A percentile compares a stretch with the other conserved stretches of the same genome.
These are phyloP conservation scores for Dioscorea cayenensis DNA, from an alignment of 116 monocot species.

Conservation along the genomic window DNA sequence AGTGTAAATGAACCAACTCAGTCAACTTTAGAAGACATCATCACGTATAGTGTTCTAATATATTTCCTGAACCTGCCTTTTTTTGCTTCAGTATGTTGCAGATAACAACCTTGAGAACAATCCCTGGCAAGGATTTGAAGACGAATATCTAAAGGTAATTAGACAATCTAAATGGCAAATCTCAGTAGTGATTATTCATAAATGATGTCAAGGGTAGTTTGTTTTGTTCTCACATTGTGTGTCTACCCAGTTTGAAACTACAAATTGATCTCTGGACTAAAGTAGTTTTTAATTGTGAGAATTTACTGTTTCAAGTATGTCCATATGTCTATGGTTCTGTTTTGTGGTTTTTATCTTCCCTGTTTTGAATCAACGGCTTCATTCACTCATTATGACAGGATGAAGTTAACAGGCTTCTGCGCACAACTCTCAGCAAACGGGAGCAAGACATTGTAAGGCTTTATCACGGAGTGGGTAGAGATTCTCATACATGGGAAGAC, in stretches of 20 bases:
- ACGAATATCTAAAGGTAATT: slow-evolving; percentile 71
- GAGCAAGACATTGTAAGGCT: slow-evolving; percentile 83
- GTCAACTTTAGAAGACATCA: neutral
- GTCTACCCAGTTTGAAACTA: too few species aligned
- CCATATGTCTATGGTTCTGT: too few species aligned
- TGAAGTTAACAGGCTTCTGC: slow-evolving; percentile 72
- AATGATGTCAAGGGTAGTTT: too few species aligned
- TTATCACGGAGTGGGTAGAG: slow-evolving; percentile 73
- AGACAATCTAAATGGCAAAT: neutral
- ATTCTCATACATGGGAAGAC: slow-evolving; percentile 87
- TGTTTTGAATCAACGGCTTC: neutral
- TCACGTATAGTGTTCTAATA: neutral
- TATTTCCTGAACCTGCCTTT: neutral
- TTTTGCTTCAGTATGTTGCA: slow-evolving; percentile 63
- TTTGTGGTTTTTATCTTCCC: neutral
- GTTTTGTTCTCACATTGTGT: too few species aligned
- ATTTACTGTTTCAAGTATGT: too few species aligned
- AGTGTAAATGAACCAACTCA: slow-evolving; percentile 45
- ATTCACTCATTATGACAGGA: slow-evolving; percentile 38
- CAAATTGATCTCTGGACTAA: neutral
- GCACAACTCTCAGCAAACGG: slow-evolving; percentile 50
- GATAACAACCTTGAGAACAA: slow-evolving; percentile 77
- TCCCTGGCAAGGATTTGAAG: slow-evolving; percentile 86
- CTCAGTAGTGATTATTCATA: neutral
- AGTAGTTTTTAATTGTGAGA: neutral